Evolutionary conservation across 768 basidiomycete species (phyloP).

Genomic region (Phanerochaete carnosa): DNA sequence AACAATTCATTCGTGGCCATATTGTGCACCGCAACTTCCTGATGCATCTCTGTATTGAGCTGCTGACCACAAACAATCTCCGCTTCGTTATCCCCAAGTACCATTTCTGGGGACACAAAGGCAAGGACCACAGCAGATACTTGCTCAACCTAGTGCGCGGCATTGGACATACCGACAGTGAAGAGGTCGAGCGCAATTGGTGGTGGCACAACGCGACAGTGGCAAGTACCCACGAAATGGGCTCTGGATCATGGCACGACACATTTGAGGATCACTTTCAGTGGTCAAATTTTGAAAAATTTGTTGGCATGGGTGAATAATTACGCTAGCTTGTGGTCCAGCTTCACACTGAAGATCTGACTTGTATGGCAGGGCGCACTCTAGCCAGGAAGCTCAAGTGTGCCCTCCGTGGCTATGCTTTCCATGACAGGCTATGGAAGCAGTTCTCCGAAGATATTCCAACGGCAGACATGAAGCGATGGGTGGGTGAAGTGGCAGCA

Average conservation of each 20-base stretch:
- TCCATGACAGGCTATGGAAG: neutral
- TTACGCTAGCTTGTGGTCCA: neutral
- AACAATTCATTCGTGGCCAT: slow-evolving; percentile 6
- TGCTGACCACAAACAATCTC: neutral
- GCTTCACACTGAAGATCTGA: no score
- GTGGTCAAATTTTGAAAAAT: slow-evolving; percentile 36
- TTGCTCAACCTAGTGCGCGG: slow-evolving; percentile 26
- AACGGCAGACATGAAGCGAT: slow-evolving; percentile 4
- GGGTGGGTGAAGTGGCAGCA: slow-evolving; percentile 16
- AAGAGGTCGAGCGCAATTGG: slow-evolving; percentile 38
- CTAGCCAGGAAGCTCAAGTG: neutral
- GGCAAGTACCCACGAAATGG: slow-evolving; percentile 35
- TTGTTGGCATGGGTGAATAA: slow-evolving; percentile 22
- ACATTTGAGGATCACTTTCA: slow-evolving; percentile 35
- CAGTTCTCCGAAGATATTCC: neutral
- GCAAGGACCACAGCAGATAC: slow-evolving; percentile 26
- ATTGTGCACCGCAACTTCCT: neutral
- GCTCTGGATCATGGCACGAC: slow-evolving; percentile 27
- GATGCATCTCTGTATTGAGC: neutral
- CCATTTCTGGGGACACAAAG: slow-evolving; percentile 34
- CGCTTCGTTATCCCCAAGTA: slow-evolving; percentile 32
- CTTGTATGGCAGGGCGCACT: neutral
- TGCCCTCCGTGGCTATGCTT: neutral
- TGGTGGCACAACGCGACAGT: slow-evolving; percentile 28
- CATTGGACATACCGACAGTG: slow-evolving; percentile 31